phyloP scores from a whole-genome alignment of 768 basidiomycete species.

The Tricholoma hemisulphureum region DNA sequence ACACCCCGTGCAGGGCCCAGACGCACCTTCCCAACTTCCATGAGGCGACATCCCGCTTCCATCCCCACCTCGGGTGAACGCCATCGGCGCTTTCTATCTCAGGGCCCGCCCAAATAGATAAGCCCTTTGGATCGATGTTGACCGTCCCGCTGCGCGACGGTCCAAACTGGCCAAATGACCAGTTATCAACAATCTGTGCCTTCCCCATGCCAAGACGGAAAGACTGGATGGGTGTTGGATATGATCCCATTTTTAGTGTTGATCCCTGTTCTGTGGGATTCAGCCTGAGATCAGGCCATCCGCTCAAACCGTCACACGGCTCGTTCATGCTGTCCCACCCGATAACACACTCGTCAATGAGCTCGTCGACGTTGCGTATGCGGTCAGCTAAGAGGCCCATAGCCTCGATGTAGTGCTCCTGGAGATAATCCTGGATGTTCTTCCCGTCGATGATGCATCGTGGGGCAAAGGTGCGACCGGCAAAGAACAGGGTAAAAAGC shows the following conservation, averaged over 20 bases:
- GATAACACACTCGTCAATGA: conserved; percentile 85
- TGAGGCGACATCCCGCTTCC: conserved; percentile 60
- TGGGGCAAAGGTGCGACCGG: conserved; percentile 85
- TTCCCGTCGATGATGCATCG: conserved; percentile 86
- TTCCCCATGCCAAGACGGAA: conserved; percentile 88
- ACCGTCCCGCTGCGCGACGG: conserved; percentile 71
- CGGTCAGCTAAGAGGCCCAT: conserved; percentile 74
- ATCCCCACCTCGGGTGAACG: conserved; percentile 73
- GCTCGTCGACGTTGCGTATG: conserved; percentile 68
- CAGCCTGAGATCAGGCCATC: conserved; percentile 62
- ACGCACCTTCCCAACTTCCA: conserved; percentile 80
- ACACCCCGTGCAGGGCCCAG: conserved; percentile 89
- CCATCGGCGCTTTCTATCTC: conserved; percentile 40
- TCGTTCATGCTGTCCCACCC: conserved; percentile 99
- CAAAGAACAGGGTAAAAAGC: conserved; percentile 93
- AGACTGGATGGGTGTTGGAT: conserved; percentile 82
- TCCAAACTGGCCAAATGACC: conserved; percentile 77
- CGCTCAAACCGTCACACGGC: conserved; percentile 79
- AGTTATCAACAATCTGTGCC: conserved; percentile 77
- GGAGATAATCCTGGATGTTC: conserved; percentile 89
- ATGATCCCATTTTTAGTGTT: conserved; percentile 80
- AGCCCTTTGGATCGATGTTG: conserved; percentile 81
- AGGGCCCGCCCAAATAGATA: conserved; percentile 73
- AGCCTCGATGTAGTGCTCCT: conserved; percentile 72
- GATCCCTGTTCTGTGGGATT: conserved; percentile 69